Base-by-base conservation (phyloP, 2,329 filamentous ascomycete genomes). In the Aspergillus sp. region DNA sequence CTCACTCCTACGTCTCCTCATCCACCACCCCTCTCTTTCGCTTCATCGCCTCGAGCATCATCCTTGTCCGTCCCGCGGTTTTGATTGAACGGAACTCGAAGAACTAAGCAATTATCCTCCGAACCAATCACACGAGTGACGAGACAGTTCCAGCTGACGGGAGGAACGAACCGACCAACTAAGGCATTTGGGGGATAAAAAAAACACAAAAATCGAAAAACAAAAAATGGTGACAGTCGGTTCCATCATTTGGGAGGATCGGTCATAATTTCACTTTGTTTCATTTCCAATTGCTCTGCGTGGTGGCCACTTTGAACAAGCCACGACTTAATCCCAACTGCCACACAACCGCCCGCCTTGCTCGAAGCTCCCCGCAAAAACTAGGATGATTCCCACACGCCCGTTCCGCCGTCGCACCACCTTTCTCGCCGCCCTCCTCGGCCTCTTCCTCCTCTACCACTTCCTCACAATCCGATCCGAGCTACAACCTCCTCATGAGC, bases 381-480 rank as follows among this genome's bases (percentile, higher is more conserved):
- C 54, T 54, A 70, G 56, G 32, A 67, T 82, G 78, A 71, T 80
- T 75, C 63, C 85, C 76, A 71, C 71, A 54, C 69, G 69, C 53
- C 68, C 67, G 58, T 69, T 69, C 56, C 71, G 71, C 59, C 73
- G 73, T 55, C 74, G 73, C 64, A 70, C 74, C 39, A 59, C 68
- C 80, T 67, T 80, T 75, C 51, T 82, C 79, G 73, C 88, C 81
- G 69, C 85, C 77, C 58, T 83, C 77, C 76, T 85, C 82, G 60
- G 88, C 72, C 52, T 79, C 77, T 66, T 83, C 77, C 61, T 91
- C 76, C 60, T 82, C 73, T 63, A 78, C 73, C 55, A 86, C 83
- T 68, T 90, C 80, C 66, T 88, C 82, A 52, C 82, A 75, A 71
- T 87, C 86, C 64, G 84, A 82, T 69, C 84, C 78, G 57, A 84